Base-by-base conservation (phyloP, 2,329 filamentous ascomycete genomes). In the Monosporascus ibericus region DNA sequence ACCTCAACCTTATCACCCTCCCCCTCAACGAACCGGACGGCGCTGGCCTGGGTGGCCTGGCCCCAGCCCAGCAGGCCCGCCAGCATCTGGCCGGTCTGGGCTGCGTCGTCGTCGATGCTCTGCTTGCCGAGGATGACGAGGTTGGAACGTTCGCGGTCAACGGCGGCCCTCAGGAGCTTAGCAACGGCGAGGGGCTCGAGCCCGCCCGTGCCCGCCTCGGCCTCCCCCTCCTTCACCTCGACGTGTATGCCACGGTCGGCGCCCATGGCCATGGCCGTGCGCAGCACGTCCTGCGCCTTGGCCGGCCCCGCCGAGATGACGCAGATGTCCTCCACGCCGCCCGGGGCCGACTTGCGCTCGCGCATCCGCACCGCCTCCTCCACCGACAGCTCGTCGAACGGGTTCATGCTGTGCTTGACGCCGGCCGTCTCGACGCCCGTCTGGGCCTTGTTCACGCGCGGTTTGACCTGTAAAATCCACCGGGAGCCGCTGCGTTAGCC, bases 391-490 rank as follows among this genome's bases (percentile, higher is more conserved):
- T 99, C 94, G 78, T 99, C 94, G 75, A 99, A 99, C 20, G 94
- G 94, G 80, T 97, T 99, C 84, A 99, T 92, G 70, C 87, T 92
- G 81, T 97, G 92, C 75, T 97, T 97, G 67, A 97, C 91, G 62
- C 89, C 89, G 59, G 86, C 80, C 51, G 89, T 96, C 75, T 96
- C 92, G 73, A 99, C 87, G 68, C 85, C 92, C 56, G 92, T 96
- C 73, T 82, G 80, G 64, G 82, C 74, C 70, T 85, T 86, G 76
- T 86, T 86, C 70, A 86, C 81, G 61, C 83, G 81, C 52, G 82
- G 82, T 66, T 85, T 86, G 76, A 86, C 81, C 83, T 86, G 62
- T n/a, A 25, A 38, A n/a, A 40, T 2, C 17, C 17, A 8, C 18
- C 38, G 15, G 17, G 14, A 51, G 1, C 30, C 24, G 24, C 20